phyloP scores from a whole-genome alignment of 129 eudicot genomes.

The Flaveria robusta region DNA sequence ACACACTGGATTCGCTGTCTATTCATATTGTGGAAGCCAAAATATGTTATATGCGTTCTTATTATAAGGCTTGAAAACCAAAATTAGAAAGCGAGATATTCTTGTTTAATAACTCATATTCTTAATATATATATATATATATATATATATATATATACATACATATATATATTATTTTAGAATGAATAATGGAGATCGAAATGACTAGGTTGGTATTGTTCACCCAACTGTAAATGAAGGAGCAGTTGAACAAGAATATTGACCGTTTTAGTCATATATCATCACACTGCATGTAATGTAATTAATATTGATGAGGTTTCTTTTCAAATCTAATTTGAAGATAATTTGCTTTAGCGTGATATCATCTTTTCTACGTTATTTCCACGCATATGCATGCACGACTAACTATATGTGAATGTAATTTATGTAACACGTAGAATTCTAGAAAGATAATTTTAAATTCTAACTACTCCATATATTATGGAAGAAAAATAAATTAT shows the following conservation, averaged over 20 bases:
- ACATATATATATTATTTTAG: slow-evolving; percentile 16
- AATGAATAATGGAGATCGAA: background rate
- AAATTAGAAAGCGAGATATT: background rate
- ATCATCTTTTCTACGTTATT: background rate
- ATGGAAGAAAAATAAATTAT: background rate
- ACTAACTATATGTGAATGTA: background rate
- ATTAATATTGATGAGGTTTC: background rate
- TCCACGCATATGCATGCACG: background rate
- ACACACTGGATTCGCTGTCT: background rate
- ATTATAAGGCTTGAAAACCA: background rate
- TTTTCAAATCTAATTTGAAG: background rate
- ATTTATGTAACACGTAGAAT: background rate
- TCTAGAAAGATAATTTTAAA: too few species aligned
- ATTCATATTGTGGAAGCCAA: slow-evolving; percentile 7
- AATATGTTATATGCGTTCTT: background rate
- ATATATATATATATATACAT: background rate
- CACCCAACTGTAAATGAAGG: slow-evolving; percentile 41
- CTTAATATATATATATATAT: background rate
- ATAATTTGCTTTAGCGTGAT: background rate
- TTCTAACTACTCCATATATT: background rate
- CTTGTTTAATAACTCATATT: background rate
- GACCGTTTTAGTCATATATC: slow-evolving; percentile 27
- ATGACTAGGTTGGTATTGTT: slow-evolving; percentile 34
- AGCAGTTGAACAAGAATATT: slow-evolving; percentile 43
- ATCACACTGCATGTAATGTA: background rate